Percentiles rank a stretch among this genome's conserved stretches.
Conservation (phyloP, 768 basidiomycete genomes). For the Cyathus striatus region DNA sequence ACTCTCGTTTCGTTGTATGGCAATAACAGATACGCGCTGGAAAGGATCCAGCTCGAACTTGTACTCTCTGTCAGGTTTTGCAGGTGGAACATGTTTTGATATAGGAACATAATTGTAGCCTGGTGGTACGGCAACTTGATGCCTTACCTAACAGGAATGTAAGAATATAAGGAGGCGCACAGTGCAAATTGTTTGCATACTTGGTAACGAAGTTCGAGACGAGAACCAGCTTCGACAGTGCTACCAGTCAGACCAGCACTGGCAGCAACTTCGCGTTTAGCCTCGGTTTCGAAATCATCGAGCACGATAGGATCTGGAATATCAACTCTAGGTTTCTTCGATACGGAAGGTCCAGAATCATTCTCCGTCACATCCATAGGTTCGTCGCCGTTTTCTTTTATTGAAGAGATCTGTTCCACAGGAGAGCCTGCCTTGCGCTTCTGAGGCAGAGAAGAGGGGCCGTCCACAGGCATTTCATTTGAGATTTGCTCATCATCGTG, state of each 20-base stretch:
- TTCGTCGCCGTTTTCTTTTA: slow-evolving; percentile 12
- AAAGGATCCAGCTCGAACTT: slow-evolving; percentile 97
- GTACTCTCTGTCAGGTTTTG: slow-evolving; percentile 89
- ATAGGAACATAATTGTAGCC: slow-evolving; percentile 90
- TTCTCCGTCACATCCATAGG: slow-evolving; percentile 18
- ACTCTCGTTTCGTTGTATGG: slow-evolving; percentile 95
- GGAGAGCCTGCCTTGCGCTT: slow-evolving; percentile 40
- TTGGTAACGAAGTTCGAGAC: slow-evolving; percentile 79
- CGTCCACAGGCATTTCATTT: slow-evolving; percentile 20
- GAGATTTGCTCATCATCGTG: slow-evolving; percentile 21
- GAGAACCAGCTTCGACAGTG: slow-evolving; percentile 55
- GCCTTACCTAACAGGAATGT: slow-evolving; percentile 64
- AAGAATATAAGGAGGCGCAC: background rate
- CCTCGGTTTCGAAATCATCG: slow-evolving; percentile 94
- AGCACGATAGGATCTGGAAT: slow-evolving; percentile 74
- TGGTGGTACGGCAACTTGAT: slow-evolving; percentile 94
- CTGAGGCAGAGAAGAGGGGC: slow-evolving; percentile 14
- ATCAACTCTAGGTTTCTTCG: slow-evolving; percentile 57
- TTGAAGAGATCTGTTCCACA: slow-evolving; percentile 9
- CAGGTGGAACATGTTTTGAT: slow-evolving; percentile 83
- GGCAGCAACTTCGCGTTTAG: slow-evolving; percentile 86
- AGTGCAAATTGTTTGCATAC: slow-evolving; percentile 26
- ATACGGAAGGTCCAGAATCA: slow-evolving; percentile 16
- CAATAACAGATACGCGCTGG: slow-evolving; percentile 89
- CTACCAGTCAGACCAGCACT: slow-evolving; percentile 81